Evolutionary conservation across 1,284 basidiomycete genomes (phyloP).

Genomic region (Coniophora puteana): DNA sequence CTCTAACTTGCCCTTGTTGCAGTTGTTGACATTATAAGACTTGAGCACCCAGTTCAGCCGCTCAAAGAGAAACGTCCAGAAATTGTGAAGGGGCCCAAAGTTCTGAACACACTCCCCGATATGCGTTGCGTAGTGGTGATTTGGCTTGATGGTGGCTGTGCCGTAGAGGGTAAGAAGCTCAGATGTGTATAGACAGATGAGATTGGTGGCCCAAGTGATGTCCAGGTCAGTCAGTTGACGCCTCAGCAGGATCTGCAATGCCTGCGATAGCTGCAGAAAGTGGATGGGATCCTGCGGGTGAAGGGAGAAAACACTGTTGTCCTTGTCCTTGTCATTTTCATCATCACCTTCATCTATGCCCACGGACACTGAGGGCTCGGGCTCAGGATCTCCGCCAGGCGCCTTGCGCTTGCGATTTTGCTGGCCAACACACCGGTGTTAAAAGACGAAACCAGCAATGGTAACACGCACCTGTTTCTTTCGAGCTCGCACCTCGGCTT

Average conservation of each 20-base stretch:
- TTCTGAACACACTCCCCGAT: background rate
- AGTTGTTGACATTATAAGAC: background rate
- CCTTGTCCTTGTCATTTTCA: no score
- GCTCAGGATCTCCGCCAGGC: no score
- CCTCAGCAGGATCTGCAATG: conserved; percentile 8
- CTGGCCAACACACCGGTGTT: no score
- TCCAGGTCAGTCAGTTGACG: conserved; percentile 11
- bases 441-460: no score
- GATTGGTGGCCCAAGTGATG: conserved; percentile 14
- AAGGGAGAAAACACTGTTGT: no score
- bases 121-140: background rate
- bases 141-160: conserved; percentile 7
- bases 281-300: background rate
- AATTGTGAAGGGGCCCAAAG: conserved; percentile 1
- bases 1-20: background rate
- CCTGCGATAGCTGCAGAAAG: background rate
- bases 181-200: conserved; percentile 18
- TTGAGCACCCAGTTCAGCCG: conserved; percentile 1
- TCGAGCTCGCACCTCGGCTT: background rate
- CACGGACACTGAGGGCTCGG: background rate
- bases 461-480: background rate
- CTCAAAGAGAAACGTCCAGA: conserved; percentile 3
- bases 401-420: background rate
- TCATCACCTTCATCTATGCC: conserved; percentile 1
- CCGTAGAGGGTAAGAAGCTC: conserved; percentile 22